Base-by-base conservation (phyloP, 352 stramenopile genomes). In the Plasmopara halstedii region DNA sequence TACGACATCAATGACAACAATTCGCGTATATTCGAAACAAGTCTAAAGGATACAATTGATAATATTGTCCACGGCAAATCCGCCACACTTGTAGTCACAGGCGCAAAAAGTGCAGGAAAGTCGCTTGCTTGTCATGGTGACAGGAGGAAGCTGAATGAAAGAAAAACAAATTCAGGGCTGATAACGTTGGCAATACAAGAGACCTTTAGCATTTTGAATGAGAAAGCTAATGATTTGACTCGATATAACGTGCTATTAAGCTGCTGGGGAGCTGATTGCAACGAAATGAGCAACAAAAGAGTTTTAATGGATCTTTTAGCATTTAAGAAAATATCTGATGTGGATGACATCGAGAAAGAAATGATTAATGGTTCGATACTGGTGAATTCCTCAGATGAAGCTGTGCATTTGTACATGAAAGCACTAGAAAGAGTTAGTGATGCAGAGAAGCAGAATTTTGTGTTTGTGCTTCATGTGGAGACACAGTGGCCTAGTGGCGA, bases 121-220 rank as follows among this genome's bases (percentile, higher is more conserved):
- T 88, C 73, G 31, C 75, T 77, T 32, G 35, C 51, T 22, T 81
- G 81, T 44, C 79, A 87, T 49, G 72, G 73, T 26, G 47, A 77
- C 38, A 48, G 42, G 21, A 27, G 60, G 8, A 53, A 63, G 35
- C 38, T 11, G 1, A 46, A 43, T 11, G 54, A 36, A 10, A 23
- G 42, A 38, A 35, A 43, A 32, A 29, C 31, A 19, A 42, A 57
- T 9, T 18, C 39, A 1, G 64, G 65, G 5, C 35, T 76, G 19
- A 55, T 70, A 33, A 64, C 62, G 14, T 48, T 76, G 18, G 55
- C 65, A 23, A 58, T 80, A 31, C 53, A 60, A n/a, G 51, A 43
- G 3, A 20, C 70, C 20, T 79, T 76, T 25, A 50, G 50, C 18
- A 42, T 52, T 22, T 42, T 79, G 26, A 37, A 56, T 37, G 22